Evolutionary conservation across 306 rosid species (phyloP), one percentile per base, ranked within the genome.

Genomic region (Prunus mume): DNA sequence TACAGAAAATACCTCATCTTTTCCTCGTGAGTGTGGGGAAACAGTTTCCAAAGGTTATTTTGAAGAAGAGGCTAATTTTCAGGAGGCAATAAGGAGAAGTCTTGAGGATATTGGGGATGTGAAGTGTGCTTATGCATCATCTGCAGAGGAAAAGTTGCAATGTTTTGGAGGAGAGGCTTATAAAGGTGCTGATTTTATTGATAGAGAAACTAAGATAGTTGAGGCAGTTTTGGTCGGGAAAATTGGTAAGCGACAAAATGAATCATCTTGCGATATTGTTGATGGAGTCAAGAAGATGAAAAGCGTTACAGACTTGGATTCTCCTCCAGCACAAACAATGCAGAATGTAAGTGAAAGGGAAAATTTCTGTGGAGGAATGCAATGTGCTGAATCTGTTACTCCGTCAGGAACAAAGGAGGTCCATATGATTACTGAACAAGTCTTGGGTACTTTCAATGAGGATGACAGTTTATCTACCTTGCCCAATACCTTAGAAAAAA

Each of bases 11-110:
- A 80, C 91, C 51, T 46, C 74, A 32, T 24, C 65, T n/a, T 49
- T 51, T 69, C 84, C 65, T 25, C n/a, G 38, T 66, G 84, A 86
- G 70, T 65, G 80, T 22, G 85, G 46, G 50, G 84, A 74, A 82
- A 28, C 62, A 68, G 73, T 77, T 82, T 90, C 96, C 58, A 91
- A 70, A 84, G 97, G 97, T 65, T 15, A 17, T 74, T 64, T 89
- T 75, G 93, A 94, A 79, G 98, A 94, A 87, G 90, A 90, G 80
- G 89, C 92, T 78, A 85, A 87, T 77, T 65, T 91, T 84, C 91
- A 86, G 77, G 97, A 94, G 85, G 98, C 97, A 82, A 85, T 94
- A 81, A 86, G 86, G 84, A 94, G 96, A 87, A 94, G 98, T 79
- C 93, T 91, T 34, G 91, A 84, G 80, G 84, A 78, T 78, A 47